Evolutionary conservation across 768 basidiomycete species (phyloP).

Genomic region (Suillus decipiens): DNA sequence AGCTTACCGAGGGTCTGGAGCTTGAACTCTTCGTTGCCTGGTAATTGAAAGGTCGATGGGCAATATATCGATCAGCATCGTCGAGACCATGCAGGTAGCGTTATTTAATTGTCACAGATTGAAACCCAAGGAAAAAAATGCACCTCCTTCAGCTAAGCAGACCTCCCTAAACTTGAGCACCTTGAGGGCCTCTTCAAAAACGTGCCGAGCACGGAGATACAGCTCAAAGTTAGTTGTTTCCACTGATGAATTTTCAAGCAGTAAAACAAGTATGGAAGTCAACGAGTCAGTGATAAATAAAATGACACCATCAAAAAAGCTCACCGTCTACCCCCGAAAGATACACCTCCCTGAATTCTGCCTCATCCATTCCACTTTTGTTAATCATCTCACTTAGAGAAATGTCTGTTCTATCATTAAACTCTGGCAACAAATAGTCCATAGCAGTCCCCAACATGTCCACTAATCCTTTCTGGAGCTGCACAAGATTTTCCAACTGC

Average conservation of each 20-base stretch:
- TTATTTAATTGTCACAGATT: not conserved
- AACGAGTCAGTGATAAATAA: slow-evolving; percentile 5
- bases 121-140: slow-evolving; percentile 11
- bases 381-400: slow-evolving; percentile 57
- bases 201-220: slow-evolving; percentile 81
- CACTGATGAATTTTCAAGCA: slow-evolving; percentile 36
- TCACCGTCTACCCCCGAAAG: slow-evolving; percentile 79
- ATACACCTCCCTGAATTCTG: slow-evolving; percentile 65
- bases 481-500: not conserved
- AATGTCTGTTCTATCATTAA: not conserved
- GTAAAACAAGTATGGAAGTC: not conserved
- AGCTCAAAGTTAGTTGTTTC: slow-evolving; percentile 82
- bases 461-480: slow-evolving; percentile 49
- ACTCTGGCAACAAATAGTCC: slow-evolving; percentile 48
- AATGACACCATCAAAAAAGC: slow-evolving; percentile 20
- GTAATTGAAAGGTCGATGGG: not conserved
- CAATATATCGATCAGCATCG: not conserved
- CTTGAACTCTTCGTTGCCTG: slow-evolving; percentile 24
- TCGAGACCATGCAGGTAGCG: not conserved
- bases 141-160: slow-evolving; percentile 49
- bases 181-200: slow-evolving; percentile 76
- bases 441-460: slow-evolving; percentile 43
- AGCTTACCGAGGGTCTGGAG: slow-evolving; percentile 60
- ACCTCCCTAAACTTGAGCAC: slow-evolving; percentile 76
- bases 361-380: slow-evolving; percentile 56